Evolutionary conservation across 2,329 filamentous ascomycete genomes (phyloP), one percentile per base, ranked within the genome.

Genomic region (Chrysosporium queenslandicum): DNA sequence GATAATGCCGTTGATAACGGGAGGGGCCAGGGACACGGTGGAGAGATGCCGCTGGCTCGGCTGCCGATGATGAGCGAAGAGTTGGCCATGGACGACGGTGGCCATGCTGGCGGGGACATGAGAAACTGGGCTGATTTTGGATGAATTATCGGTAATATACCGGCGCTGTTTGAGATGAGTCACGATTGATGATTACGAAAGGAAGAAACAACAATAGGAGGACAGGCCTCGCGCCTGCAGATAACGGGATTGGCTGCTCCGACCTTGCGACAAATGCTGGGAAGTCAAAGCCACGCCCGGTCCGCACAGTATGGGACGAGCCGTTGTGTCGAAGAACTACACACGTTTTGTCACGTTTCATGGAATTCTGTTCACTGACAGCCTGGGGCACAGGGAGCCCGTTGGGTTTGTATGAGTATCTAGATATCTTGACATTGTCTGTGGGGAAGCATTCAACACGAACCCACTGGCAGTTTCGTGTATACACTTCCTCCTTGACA

Each of bases 1-100:
- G 70, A 72, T 48, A 64, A 21, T 16, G 23, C 23, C 4, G 39
- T 32, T 39, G 32, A 52, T 2, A 25, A 25, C 14, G 49, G 46
- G 48, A 27, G 42, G 16, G 6, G n/a, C 40, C 53, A 45, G n/a
- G 21, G 34, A 18, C 34, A 30, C 5, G 25, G 20, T 41, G 29
- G 21, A 4, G 46, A 46, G 11, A 14, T 45, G 32, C 30, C 45
- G 14, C 8, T 45, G 53, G 12, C 11, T 36, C 21, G 32, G 1
- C 2, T 54, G n/a, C 18, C 46, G 5, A 30, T 43, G 18, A 30
- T 42, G 18, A 29, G 36, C 14, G 50, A 18, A 16, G 47, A 54
- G n/a, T 30, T 46, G 16, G 46, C 50, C 8, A 23, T 54, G n/a
- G 39, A 36, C 32, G 47, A 49, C 23, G 14, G 5, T 3, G 29